phyloP scores from a whole-genome alignment of 2,329 filamentous ascomycete genomes.

The Microdochium trichocladiopsis region DNA sequence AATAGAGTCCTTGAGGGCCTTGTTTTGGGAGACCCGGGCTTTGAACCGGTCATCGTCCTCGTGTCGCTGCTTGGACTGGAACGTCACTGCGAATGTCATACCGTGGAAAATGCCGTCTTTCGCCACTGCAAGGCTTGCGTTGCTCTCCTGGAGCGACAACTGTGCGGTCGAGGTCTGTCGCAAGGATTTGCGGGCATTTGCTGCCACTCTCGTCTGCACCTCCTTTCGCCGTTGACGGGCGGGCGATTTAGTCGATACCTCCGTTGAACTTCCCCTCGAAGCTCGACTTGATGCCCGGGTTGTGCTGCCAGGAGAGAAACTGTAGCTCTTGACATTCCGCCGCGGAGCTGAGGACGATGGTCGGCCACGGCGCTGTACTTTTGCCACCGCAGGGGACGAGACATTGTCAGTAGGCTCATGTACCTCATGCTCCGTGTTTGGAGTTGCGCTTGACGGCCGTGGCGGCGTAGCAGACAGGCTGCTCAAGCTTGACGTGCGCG shows the following conservation, averaged over 20 bases:
- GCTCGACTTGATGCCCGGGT: conserved; percentile 14
- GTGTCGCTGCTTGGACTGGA: conserved; percentile 42
- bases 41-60: conserved; percentile 44
- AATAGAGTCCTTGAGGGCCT: conserved; percentile 53
- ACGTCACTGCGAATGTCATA: conserved; percentile 86
- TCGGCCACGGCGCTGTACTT: conserved; percentile 17
- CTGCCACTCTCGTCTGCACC: conserved; percentile 5
- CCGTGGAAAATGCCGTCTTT: conserved; percentile 53
- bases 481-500: conserved; percentile 16
- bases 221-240: not conserved
- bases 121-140: conserved; percentile 1
- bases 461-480: conserved; percentile 17
- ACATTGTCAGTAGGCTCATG: conserved; percentile 4
- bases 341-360: conserved; percentile 11
- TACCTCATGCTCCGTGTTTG: conserved; percentile 12
- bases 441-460: conserved; percentile 15
- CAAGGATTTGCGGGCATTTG: conserved; percentile 4
- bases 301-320: conserved; percentile 12
- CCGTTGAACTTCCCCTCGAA: not conserved
- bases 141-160: not conserved
- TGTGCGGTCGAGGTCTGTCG: not conserved
- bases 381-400: conserved; percentile 24
- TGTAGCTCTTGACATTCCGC: conserved; percentile 11
- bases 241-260: not conserved
- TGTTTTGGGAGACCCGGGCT: conserved; percentile 29